Evolutionary conservation across 257 asterid genomes (phyloP), one percentile per base, ranked within the genome.

Genomic region (Coffea canephora): DNA sequence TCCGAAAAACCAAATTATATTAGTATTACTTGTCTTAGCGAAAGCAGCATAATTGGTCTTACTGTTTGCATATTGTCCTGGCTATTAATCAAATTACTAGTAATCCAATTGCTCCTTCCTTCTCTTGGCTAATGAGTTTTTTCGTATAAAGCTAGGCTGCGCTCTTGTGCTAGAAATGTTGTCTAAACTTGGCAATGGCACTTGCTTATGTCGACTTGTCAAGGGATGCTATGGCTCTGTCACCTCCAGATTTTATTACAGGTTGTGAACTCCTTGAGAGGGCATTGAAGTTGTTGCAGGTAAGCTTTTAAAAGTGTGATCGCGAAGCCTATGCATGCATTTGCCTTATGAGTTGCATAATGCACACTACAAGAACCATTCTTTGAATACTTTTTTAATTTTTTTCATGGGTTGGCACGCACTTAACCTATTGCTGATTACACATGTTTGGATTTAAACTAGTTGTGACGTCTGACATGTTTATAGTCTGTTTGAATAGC

Each of bases 191-290:
- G 87, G 93, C 97, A 39, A 87, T 92, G 94, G 92, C 99, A 18
- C 99, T 96, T 61, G 95, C 98, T 10, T 96, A 91, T 83, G 96
- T 94, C 77, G 99, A 96, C 85, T 81, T 91, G 74, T 96, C 99
- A 13, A 89, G 99, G 83, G 97, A 96, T 88, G 95, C 96, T 52
- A 96, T 96, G 99, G 90, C 90, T 36, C 74, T 88, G 74, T 86
- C 92, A 11, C 97, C 99, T 69, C 99, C 98, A 27, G 96, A 96
- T 85, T 89, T 91, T 77, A 90, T 96, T 78, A 88, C 87, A 85
- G 97, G 98, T 36, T 90, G 92, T 85, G 97, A 94, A 86, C 89
- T 90, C 82, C 97, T 96, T 77, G 99, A 94, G 89, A 90, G 88
- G 89, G 98, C 97, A 13, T 88, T 96, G 82, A 96, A 87, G 86